Evolutionary conservation across 2,329 filamentous ascomycete species (phyloP), one percentile per base, ranked within the genome.

Genomic region (Fusarium clavum): DNA sequence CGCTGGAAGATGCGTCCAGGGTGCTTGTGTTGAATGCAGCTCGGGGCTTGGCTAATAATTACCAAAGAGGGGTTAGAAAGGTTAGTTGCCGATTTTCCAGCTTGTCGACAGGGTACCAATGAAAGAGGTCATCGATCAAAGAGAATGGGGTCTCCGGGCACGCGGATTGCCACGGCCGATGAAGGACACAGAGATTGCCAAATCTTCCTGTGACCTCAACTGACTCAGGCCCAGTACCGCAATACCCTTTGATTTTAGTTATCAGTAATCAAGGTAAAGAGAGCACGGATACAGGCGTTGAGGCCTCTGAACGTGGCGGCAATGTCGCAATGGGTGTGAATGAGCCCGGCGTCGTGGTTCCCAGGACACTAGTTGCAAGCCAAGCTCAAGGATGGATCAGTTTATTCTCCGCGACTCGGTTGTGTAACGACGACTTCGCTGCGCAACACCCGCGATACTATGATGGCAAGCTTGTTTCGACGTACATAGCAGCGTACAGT

Each of bases 301-400:
- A 72, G 67, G 68, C 67, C 60, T 67, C 45, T 62, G 70, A 75
- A 73, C 70, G 70, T 75, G 73, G 73, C 72, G 65, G 70, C 70
- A 60, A 75, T 66, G 71, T 73, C 66, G 73, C 68, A 67, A 75
- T 67, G 73, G 61, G 73, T 75, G 74, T 75, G 72, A 59, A 62
- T 64, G 74, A 76, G 75, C 72, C 75, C 74, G 69, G 68, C 67
- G 63, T 69, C 58, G 70, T 77, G 76, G 75, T 78, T 77, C 76
- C 66, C 70, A 73, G 57, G 59, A 73, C 58, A 68, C 75, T 77
- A 77, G 75, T 77, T 53, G 64, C 65, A 75, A 77, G 72, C 73
- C 71, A 73, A 68, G 74, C 71, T 77, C 63, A 67, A 70, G 69
- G 70, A 73, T 71, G 69, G 70, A 71, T 74, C 69, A 70, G 63